phyloP scores from a whole-genome alignment of 129 eudicot species.

The Ambrosia artemisiifolia region DNA sequence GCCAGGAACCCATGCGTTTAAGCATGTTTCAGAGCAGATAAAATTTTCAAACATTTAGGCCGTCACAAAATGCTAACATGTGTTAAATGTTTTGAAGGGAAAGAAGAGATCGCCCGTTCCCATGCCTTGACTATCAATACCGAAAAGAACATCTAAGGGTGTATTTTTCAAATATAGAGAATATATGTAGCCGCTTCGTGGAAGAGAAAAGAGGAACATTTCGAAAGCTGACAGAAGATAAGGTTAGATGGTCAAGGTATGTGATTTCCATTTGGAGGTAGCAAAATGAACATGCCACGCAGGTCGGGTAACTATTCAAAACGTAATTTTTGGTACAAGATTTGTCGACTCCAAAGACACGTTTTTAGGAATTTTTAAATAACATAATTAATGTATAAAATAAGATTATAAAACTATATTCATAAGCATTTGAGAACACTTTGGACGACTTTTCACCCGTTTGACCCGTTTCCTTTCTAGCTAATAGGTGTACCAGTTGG shows the following conservation, averaged over 20 bases:
- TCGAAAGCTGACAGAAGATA: constrained; percentile 77
- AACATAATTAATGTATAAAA: neutral
- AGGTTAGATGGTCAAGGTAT: constrained; percentile 94
- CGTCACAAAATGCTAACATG: constrained; percentile 10
- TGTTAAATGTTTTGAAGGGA: constrained; percentile 48
- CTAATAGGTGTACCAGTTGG: neutral
- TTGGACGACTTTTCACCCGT: neutral
- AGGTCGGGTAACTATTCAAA: neutral
- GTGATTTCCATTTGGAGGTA: neutral
- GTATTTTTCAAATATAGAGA: constrained; percentile 25
- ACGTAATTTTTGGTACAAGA: neutral
- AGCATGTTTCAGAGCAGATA: neutral
- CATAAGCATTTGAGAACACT: neutral
- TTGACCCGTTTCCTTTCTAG: neutral
- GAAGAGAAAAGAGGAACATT: constrained; percentile 81
- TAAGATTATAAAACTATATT: neutral
- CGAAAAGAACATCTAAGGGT: constrained; percentile 90
- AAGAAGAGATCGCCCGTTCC: constrained; percentile 79
- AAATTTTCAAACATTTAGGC: too few relatives aligned
- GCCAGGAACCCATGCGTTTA: too few relatives aligned
- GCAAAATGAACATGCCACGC: too few relatives aligned
- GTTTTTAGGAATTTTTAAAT: too few relatives aligned
- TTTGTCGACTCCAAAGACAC: neutral
- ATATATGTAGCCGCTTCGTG: constrained; percentile 47
- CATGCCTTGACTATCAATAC: constrained; percentile 83